phyloP scores from a whole-genome alignment of 306 rosid genomes.

The Geum urbanum region DNA sequence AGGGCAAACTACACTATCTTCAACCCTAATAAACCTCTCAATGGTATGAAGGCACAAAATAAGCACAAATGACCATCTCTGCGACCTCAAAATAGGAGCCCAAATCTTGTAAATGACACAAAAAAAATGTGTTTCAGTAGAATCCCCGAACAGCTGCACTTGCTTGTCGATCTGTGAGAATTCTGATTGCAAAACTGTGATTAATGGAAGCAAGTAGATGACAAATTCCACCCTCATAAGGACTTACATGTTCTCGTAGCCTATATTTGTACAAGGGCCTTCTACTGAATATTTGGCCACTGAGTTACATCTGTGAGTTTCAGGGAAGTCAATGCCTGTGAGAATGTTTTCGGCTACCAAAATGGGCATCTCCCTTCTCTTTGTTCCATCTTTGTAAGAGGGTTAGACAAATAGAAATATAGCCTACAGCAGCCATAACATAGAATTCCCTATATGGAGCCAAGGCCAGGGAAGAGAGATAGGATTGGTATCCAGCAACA shows the following conservation, averaged over 20 bases:
- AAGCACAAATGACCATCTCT: slow-evolving; percentile 4
- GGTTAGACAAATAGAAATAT: slow-evolving; percentile 50
- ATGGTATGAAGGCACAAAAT: slow-evolving; percentile 10
- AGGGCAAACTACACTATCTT: slow-evolving; percentile 7
- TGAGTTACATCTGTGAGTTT: slow-evolving; percentile 11
- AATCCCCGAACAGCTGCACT: slow-evolving; percentile 1
- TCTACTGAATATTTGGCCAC: neutral
- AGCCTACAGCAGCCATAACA: slow-evolving; percentile 68
- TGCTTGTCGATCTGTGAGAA: slow-evolving; percentile 15
- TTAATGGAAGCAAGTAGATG: slow-evolving; percentile 16
- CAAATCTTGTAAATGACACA: slow-evolving; percentile 24
- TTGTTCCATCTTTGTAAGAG: slow-evolving; percentile 40
- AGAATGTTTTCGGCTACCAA: slow-evolving; percentile 64
- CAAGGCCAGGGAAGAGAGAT: slow-evolving; percentile 64
- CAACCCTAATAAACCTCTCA: slow-evolving; percentile 13
- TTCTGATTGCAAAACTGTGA: slow-evolving; percentile 24
- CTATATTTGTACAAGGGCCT: slow-evolving; percentile 10
- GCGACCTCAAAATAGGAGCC: slow-evolving; percentile 16
- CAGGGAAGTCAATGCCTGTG: slow-evolving; percentile 55
- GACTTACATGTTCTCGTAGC: neutral
- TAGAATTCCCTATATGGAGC: slow-evolving; percentile 67
- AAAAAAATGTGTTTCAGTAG: slow-evolving; percentile 15
- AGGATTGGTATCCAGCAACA: slow-evolving; percentile 71
- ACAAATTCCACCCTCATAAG: slow-evolving; percentile 17
- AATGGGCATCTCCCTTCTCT: slow-evolving; percentile 49